Evolutionary conservation across 257 asterid genomes (phyloP), one percentile per base, ranked within the genome.

Genomic region (Linaria vulgaris): DNA sequence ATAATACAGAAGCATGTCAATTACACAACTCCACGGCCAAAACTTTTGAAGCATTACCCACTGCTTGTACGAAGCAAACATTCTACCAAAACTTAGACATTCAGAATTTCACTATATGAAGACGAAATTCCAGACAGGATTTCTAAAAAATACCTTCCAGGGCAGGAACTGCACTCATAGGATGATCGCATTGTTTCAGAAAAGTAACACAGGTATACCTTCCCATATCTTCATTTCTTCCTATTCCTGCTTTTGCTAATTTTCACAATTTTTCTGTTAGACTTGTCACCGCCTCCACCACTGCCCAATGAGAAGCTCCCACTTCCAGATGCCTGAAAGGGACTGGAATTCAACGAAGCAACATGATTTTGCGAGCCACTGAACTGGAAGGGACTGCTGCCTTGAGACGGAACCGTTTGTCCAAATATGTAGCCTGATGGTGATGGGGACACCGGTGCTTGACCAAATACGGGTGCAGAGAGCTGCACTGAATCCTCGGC

Each of bases 281-380:
- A 72, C 80, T 85, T 90, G 51, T 83, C 88, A 20, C 64, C 61
- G 1, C 84, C 90, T n/a, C n/a, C n/a, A 12, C 78, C 73, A 59
- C 88, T 85, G 71, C 96, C 97, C 78, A 85, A 64, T 9, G 95
- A 87, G 87, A 87, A 90, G 82, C 95, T 88, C 17, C 86, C 87
- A 7, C 87, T 85, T 21, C 79, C 62, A 0, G 90, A 73, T 45
- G 89, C 78, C 74, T 79, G 88, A 66, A 87, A 83, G 0, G 78
- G 76, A 41, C 77, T 69, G 6, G 78, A 72, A 47, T 73, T 85
- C 68, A 59, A 89, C 9, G 57, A 66, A 34, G 81, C 73, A 23
- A 45, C 66, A 68, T 78, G 95, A 56, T 53, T 77, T 52, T 70
- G 95, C 73, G 84, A 89, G 56, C 91, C 79, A 3, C 78, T 75